A percentile compares a stretch with the other conserved stretches of the same genome.
These are phyloP conservation scores for Rhazya stricta DNA, from an alignment of 257 asterid species.

Conservation along the genomic window DNA sequence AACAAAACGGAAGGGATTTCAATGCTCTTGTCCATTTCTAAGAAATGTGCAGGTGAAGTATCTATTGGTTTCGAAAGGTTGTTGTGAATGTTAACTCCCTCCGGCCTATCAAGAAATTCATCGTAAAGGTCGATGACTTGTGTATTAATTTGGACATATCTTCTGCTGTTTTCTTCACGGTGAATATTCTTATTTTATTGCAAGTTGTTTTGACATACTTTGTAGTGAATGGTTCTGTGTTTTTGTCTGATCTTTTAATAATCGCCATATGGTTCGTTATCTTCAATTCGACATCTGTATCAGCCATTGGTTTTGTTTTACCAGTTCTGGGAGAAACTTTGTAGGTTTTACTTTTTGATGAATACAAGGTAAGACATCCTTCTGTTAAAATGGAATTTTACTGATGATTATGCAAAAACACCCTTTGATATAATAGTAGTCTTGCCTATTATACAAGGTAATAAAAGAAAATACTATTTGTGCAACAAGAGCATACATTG, in stretches of 20 bases:
- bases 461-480: too few species aligned
- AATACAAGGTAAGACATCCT: neutral
- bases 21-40: neutral
- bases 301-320: neutral
- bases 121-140: neutral
- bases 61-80: neutral
- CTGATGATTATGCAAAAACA: too few species aligned
- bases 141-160: neutral
- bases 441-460: too few species aligned
- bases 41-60: neutral
- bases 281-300: neutral
- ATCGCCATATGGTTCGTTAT: neutral
- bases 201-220: neutral
- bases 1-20: neutral
- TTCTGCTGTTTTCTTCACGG: neutral
- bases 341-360: neutral
- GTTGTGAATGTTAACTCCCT: conserved; percentile 2
- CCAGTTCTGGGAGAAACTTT: neutral
- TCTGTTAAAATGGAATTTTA: too few species aligned
- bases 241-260: neutral
- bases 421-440: too few species aligned
- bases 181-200: conserved; percentile 2
- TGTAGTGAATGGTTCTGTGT: neutral
- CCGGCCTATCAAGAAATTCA: neutral
- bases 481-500: too few species aligned